phyloP scores from a whole-genome alignment of 108 stramenopile species.

The Nitzschia sp. region DNA sequence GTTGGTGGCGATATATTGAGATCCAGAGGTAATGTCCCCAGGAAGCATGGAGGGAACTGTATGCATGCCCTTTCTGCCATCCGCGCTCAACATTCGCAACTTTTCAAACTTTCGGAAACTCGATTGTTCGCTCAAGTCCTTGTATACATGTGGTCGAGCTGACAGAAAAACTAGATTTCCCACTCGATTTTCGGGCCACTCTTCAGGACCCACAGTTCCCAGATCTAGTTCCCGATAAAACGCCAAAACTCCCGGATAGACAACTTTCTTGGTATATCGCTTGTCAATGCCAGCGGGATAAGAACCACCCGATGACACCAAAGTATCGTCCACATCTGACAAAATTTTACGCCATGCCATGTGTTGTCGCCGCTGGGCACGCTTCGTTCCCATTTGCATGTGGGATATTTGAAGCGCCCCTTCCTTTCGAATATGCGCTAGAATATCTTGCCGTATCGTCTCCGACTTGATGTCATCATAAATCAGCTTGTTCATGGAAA shows the following conservation, averaged over 20 bases:
- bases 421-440: constrained; percentile 90
- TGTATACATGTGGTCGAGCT: constrained; percentile 98
- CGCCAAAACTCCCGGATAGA: constrained; percentile 96
- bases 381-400: constrained; percentile 69
- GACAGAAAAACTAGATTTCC: constrained; percentile 97
- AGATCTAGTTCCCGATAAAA: constrained; percentile 97
- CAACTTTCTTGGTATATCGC: constrained; percentile 80
- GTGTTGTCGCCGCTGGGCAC: constrained; percentile 45
- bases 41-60: constrained; percentile 94
- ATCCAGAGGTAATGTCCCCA: constrained; percentile 93
- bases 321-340: constrained; percentile 98
- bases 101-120: constrained; percentile 95
- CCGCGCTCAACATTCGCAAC: constrained; percentile 60
- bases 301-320: constrained; percentile 90
- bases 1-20: constrained; percentile 85
- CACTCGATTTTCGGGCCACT: constrained; percentile 79
- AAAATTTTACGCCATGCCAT: constrained; percentile 95
- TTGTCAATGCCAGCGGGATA: constrained; percentile 96
- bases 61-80: constrained; percentile 88
- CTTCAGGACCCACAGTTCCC: constrained; percentile 87
- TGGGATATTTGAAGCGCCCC: constrained; percentile 91
- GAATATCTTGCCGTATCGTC: constrained; percentile 86
- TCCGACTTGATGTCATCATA: constrained; percentile 92
- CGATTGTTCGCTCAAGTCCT: constrained; percentile 90
- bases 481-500: constrained; percentile 94